Percentiles rank a stretch among this genome's conserved stretches.
These are phyloP conservation scores for Xerocomellus amylosporus DNA, from an alignment of 768 basidiomycete species.

Conservation along the genomic window DNA sequence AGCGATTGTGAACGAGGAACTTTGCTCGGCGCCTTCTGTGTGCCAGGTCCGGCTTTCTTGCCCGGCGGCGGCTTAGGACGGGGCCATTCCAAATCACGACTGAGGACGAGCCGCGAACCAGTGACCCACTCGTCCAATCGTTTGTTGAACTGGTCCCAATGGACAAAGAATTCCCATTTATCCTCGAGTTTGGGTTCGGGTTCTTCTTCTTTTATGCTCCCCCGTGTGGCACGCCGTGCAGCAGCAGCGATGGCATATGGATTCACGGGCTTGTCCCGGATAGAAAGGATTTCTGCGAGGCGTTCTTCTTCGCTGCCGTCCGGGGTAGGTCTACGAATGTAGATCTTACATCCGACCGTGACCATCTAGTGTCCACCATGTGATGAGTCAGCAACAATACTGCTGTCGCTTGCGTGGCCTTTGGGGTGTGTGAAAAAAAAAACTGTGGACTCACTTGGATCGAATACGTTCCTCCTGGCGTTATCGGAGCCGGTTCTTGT, in stretches of 20 bases:
- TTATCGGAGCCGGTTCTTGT: constrained; percentile 58
- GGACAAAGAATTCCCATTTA: constrained; percentile 92
- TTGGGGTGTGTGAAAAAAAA: constrained; percentile 28
- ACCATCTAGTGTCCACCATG: constrained; percentile 54
- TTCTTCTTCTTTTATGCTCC: constrained; percentile 42
- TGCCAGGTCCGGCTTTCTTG: constrained; percentile 48
- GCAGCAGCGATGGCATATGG: constrained; percentile 41
- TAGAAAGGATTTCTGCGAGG: constrained; percentile 92
- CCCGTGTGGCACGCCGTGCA: constrained; percentile 39
- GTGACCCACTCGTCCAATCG: constrained; percentile 97
- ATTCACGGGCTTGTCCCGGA: constrained; percentile 79
- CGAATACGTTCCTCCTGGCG: constrained; percentile 71
- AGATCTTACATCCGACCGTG: constrained; percentile 93
- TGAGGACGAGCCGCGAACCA: constrained; percentile 80
- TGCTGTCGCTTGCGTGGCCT: constrained; percentile 11
- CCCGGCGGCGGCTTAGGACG: constrained; percentile 70
- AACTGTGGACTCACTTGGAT: constrained; percentile 56
- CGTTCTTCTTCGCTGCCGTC: constrained; percentile 83
- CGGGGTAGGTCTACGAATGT: constrained; percentile 75
- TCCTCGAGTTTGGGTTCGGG: constrained; percentile 63
- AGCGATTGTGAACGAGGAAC: constrained; percentile 56
- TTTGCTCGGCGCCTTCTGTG: constrained; percentile 60
- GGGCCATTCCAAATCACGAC: constrained; percentile 92
- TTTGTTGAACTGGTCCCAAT: constrained; percentile 99
- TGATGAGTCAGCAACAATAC: constrained; percentile 35